phyloP scores from a whole-genome alignment of 805 yeast species.

The Zygosaccharomyces kombuchaensis region DNA sequence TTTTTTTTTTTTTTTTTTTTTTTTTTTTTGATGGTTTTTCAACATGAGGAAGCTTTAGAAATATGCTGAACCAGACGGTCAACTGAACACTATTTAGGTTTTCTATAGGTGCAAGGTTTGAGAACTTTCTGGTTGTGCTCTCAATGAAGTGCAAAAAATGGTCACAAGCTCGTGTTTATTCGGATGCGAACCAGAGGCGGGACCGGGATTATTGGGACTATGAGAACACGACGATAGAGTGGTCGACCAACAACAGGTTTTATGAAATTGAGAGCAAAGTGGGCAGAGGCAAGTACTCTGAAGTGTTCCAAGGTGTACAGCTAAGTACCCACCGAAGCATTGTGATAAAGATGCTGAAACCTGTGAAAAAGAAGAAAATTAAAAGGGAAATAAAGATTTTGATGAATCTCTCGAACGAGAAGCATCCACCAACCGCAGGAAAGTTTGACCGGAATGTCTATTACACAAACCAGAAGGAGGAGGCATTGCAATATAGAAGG shows the following conservation, averaged over 20 bases:
- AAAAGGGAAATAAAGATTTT: conserved; percentile 84
- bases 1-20: no score
- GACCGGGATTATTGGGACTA: conserved; percentile 84
- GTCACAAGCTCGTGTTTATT: conserved; percentile 61
- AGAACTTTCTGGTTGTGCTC: not conserved
- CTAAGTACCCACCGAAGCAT: conserved; percentile 58
- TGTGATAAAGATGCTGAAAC: conserved; percentile 86
- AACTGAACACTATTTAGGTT: not conserved
- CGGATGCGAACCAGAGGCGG: conserved; percentile 64
- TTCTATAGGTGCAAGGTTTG: not conserved
- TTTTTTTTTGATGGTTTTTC: conserved; percentile 1
- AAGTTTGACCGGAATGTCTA: conserved; percentile 26
- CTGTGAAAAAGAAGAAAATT: conserved; percentile 88
- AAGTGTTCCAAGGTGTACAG: conserved; percentile 83
- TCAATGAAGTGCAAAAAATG: conserved; percentile 35
- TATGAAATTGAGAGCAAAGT: conserved; percentile 80
- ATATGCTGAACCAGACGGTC: not conserved
- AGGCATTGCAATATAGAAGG: conserved; percentile 25
- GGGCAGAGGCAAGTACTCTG: conserved; percentile 94
- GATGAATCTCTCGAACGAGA: conserved; percentile 59
- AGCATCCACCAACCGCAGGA: conserved; percentile 27
- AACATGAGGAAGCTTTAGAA: not conserved
- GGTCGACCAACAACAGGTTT: conserved; percentile 53
- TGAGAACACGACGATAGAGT: conserved; percentile 57
- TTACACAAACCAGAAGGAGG: conserved; percentile 29